Conservation (phyloP, 202 grass and related monocot genomes). For the Bolboschoenoplectus hybrid region DNA sequence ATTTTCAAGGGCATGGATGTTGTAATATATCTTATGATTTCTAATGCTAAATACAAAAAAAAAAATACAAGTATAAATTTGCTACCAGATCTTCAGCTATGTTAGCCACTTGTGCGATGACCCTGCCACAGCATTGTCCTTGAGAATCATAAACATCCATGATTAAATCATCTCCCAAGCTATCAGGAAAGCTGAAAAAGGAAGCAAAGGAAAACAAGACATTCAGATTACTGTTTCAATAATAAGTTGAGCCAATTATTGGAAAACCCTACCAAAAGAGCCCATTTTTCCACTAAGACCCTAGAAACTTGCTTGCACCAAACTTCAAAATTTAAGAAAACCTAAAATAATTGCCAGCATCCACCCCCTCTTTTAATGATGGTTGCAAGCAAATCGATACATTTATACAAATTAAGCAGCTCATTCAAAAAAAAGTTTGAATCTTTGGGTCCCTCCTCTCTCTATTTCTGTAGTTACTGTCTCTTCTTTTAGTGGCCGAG, state of each 20-base stretch:
- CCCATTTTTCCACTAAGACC: conserved; percentile 4
- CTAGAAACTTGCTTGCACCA: neutral
- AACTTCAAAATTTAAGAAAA: neutral
- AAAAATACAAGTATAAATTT: conserved; percentile 26
- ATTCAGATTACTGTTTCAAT: conserved; percentile 7
- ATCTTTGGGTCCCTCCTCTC: neutral
- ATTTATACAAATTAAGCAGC: neutral
- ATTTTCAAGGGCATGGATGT: conserved; percentile 2
- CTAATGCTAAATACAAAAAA: neutral
- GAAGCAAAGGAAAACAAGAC: conserved; percentile 32
- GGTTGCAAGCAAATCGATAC: conserved; percentile 19
- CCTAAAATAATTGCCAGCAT: neutral
- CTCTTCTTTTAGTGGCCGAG: neutral
- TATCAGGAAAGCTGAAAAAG: conserved; percentile 97
- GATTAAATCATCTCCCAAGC: conserved; percentile 93
- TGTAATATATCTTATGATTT: conserved; percentile 19
- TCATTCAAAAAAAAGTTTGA: neutral
- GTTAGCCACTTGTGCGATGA: conserved; percentile 84
- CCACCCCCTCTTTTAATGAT: neutral
- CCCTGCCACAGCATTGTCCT: conserved; percentile 73
- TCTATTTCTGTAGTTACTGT: neutral
- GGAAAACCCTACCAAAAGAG: neutral
- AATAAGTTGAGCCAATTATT: neutral
- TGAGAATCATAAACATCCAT: conserved; percentile 94
- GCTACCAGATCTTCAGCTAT: conserved; percentile 91